Conservation (phyloP, 805 yeast species). For the Ogataea minuta region DNA sequence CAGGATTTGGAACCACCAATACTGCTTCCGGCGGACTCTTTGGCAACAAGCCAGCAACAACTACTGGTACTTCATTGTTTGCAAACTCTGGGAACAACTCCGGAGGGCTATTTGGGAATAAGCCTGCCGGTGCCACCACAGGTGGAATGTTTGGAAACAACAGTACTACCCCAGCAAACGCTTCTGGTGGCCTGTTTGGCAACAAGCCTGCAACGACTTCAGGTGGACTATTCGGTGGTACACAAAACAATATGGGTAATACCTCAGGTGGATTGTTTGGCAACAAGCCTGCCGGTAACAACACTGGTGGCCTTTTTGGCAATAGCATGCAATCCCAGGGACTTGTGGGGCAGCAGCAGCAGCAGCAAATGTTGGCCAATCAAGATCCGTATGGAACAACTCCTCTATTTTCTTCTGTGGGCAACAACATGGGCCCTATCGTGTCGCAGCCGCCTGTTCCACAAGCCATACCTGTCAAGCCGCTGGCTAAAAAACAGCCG, state of each 20-base stretch:
- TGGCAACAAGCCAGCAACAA: slow-evolving; percentile 21
- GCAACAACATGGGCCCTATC: slow-evolving; percentile 36
- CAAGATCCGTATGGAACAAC: slow-evolving; percentile 79
- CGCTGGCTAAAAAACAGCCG: slow-evolving; percentile 53
- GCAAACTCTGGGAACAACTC: slow-evolving; percentile 17
- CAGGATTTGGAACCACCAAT: slow-evolving; percentile 10
- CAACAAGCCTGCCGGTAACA: slow-evolving; percentile 11
- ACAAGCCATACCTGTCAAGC: slow-evolving; percentile 46
- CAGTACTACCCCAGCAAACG: slow-evolving; percentile 21
- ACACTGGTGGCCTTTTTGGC: slow-evolving; percentile 47
- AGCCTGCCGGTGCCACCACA: slow-evolving; percentile 14
- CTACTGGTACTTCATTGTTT: slow-evolving; percentile 9
- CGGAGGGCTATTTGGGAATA: slow-evolving; percentile 30
- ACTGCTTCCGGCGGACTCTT: slow-evolving; percentile 30
- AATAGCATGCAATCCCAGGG: slow-evolving; percentile 14
- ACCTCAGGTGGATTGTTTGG: slow-evolving; percentile 15
- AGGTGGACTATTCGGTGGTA: slow-evolving; percentile 37
- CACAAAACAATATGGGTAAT: slow-evolving; percentile 1
- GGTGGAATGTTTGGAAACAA: slow-evolving; percentile 15
- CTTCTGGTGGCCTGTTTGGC: slow-evolving; percentile 44
- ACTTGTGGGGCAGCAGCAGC: slow-evolving; percentile 21
- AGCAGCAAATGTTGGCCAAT: slow-evolving; percentile 33
- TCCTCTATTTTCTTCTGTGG: slow-evolving; percentile 53
- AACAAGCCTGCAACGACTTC: slow-evolving; percentile 25
- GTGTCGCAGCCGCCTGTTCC: slow-evolving; percentile 49